phyloP scores from a whole-genome alignment of 257 asterid species.

The Lavandula angustifolia region DNA sequence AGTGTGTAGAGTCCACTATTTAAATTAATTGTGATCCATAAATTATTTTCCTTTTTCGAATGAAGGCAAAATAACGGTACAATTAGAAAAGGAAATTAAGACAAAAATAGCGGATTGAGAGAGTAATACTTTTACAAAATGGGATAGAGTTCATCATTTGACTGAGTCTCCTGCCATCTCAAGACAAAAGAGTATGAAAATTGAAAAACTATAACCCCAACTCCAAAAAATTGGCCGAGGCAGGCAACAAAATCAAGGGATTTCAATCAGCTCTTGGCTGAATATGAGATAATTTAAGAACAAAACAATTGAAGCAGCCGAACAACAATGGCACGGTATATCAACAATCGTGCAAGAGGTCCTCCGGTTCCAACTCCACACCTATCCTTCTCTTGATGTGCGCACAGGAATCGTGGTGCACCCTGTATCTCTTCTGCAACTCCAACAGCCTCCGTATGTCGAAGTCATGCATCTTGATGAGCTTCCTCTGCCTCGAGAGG shows the following conservation, averaged over 20 bases:
- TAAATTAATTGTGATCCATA: too few species aligned
- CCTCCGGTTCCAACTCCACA: constrained; percentile 56
- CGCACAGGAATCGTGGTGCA: constrained; percentile 41
- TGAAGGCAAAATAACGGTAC: too few species aligned
- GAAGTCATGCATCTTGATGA: constrained; percentile 62
- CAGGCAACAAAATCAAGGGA: constrained; percentile 25
- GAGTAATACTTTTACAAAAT: too few species aligned
- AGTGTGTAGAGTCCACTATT: too few species aligned
- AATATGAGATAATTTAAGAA: not conserved
- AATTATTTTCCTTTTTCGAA: too few species aligned
- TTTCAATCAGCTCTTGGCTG: constrained; percentile 23
- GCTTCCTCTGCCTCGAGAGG: constrained; percentile 86
- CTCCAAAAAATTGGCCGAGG: constrained; percentile 21
- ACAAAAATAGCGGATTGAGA: too few species aligned
- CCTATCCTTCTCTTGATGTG: constrained; percentile 52
- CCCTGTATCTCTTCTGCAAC: constrained; percentile 65
- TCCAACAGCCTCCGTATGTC: constrained; percentile 70
- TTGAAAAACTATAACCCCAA: constrained; percentile 21
- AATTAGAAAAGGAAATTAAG: too few species aligned
- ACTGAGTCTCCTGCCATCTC: constrained; percentile 2
- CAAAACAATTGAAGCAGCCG: not conserved
- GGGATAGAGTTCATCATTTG: too few species aligned
- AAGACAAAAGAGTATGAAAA: constrained; percentile 7
- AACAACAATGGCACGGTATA: not conserved
- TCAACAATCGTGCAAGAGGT: constrained; percentile 56